A percentile compares a stretch with the other conserved stretches of the same genome.
These are phyloP conservation scores for Kazachstania taianensis DNA, from an alignment of 805 yeast genomes.

Conservation along the genomic window DNA sequence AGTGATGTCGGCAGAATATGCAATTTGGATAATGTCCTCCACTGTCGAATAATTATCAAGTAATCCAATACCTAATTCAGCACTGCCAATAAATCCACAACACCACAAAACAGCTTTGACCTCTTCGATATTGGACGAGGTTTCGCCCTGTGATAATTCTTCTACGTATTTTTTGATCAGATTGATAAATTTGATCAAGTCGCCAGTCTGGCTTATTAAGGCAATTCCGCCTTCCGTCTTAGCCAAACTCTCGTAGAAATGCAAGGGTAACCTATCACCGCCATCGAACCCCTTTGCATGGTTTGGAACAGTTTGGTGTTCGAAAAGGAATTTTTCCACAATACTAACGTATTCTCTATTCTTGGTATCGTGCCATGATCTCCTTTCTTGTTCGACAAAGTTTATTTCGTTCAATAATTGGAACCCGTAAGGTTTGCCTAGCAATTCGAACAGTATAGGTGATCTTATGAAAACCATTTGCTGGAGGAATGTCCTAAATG, in stretches of 20 bases:
- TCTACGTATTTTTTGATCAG: conserved; percentile 27
- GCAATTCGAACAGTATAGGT: conserved; percentile 49
- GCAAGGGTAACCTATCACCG: conserved; percentile 37
- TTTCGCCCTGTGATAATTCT: conserved; percentile 11
- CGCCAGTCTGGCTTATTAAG: conserved; percentile 43
- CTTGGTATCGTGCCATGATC: conserved; percentile 48
- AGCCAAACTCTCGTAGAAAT: conserved; percentile 72
- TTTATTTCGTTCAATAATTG: conserved; percentile 48
- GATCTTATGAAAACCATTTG: conserved; percentile 45
- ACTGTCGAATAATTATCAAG: conserved; percentile 44
- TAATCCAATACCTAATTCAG: conserved; percentile 55
- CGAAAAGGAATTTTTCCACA: conserved; percentile 34
- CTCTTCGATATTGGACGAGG: conserved; percentile 28
- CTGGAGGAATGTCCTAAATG: conserved; percentile 23
- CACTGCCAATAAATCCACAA: conserved; percentile 70
- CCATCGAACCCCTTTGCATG: conserved; percentile 5
- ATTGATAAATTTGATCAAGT: conserved; percentile 33
- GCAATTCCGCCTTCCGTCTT: conserved; percentile 73
- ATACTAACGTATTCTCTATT: conserved; percentile 38
- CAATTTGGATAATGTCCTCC: conserved; percentile 43
- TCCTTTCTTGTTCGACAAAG: conserved; percentile 56
- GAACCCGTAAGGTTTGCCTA: conserved; percentile 64
- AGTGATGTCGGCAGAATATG: conserved; percentile 39
- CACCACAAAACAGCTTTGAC: conserved; percentile 81
- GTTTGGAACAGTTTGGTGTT: conserved; percentile 8